phyloP scores from a whole-genome alignment of 2,329 filamentous ascomycete genomes.

The Cladosporium velox region DNA sequence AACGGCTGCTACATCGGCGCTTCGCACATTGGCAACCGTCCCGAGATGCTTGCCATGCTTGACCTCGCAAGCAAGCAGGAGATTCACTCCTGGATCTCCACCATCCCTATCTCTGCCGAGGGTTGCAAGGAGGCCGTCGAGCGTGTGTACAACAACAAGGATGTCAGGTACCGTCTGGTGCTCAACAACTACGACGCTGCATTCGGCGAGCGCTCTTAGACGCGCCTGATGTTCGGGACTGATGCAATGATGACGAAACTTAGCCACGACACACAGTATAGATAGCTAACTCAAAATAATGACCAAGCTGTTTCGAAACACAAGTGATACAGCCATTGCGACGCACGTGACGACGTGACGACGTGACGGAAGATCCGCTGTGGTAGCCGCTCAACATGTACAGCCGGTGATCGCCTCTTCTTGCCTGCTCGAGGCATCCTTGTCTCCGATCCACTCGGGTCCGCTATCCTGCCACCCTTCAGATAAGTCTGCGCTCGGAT shows the following conservation, averaged over 20 bases:
- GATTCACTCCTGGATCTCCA: slow-evolving; percentile 59
- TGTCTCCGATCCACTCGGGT: slow-evolving; percentile 3
- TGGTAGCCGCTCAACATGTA: background rate
- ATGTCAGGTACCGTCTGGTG: slow-evolving; percentile 72
- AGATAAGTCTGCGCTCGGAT: background rate
- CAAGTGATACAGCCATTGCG: background rate
- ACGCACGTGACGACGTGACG: background rate
- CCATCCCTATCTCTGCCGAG: slow-evolving; percentile 70
- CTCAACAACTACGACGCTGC: slow-evolving; percentile 68
- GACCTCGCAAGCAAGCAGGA: slow-evolving; percentile 53
- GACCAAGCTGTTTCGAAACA: background rate
- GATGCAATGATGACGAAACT: slow-evolving; percentile 17
- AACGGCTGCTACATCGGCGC: slow-evolving; percentile 65
- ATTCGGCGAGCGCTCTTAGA: slow-evolving; percentile 55
- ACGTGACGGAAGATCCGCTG: background rate
- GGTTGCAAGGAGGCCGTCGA: slow-evolving; percentile 70
- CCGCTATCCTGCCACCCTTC: background rate
- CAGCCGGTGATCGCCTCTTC: background rate
- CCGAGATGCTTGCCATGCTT: slow-evolving; percentile 55
- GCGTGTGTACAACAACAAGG: slow-evolving; percentile 65
- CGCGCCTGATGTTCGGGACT: background rate
- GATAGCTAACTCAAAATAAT: slow-evolving; percentile 8
- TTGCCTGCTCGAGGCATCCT: slow-evolving; percentile 1
- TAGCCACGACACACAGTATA: slow-evolving; percentile 14
- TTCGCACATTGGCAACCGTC: slow-evolving; percentile 50